Evolutionary conservation across 2,329 filamentous ascomycete genomes (phyloP).

Genomic region (Trichocomaceae sp.): DNA sequence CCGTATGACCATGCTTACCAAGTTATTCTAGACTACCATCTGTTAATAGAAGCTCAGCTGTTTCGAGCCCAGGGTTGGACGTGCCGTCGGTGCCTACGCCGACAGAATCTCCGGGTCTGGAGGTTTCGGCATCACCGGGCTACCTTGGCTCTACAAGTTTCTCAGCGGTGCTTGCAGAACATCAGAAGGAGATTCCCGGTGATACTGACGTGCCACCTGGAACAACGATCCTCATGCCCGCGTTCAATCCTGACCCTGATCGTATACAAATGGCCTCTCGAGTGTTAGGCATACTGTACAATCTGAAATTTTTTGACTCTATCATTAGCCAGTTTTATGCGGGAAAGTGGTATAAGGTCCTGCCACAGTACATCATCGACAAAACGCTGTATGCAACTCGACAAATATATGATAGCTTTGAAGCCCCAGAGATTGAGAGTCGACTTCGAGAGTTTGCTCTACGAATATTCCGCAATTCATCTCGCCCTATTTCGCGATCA

Average conservation of each 20-base stretch:
- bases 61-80: slow-evolving; percentile 7
- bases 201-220: slow-evolving; percentile 21
- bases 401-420: slow-evolving; percentile 22
- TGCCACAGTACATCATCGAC: slow-evolving; percentile 23
- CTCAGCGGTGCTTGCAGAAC: slow-evolving; percentile 29
- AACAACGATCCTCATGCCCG: slow-evolving; percentile 11
- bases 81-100: slow-evolving; percentile 7
- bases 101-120: slow-evolving; percentile 8
- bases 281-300: slow-evolving; percentile 25
- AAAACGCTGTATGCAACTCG: slow-evolving; percentile 23
- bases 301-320: slow-evolving; percentile 20
- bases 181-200: slow-evolving; percentile 28
- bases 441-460: slow-evolving; percentile 23
- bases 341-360: slow-evolving; percentile 18
- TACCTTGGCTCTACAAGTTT: slow-evolving; percentile 33
- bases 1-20: neutral
- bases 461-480: slow-evolving; percentile 27
- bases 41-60: neutral
- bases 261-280: slow-evolving; percentile 27
- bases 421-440: slow-evolving; percentile 19
- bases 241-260: slow-evolving; percentile 20
- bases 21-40: neutral
- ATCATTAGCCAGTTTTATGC: slow-evolving; percentile 24
- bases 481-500: slow-evolving; percentile 21
- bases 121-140: slow-evolving; percentile 24